Percentiles rank a stretch among this genome's conserved stretches.
Conservation (phyloP, 2,329 filamentous ascomycete genomes). For the Eutypella sp. region DNA sequence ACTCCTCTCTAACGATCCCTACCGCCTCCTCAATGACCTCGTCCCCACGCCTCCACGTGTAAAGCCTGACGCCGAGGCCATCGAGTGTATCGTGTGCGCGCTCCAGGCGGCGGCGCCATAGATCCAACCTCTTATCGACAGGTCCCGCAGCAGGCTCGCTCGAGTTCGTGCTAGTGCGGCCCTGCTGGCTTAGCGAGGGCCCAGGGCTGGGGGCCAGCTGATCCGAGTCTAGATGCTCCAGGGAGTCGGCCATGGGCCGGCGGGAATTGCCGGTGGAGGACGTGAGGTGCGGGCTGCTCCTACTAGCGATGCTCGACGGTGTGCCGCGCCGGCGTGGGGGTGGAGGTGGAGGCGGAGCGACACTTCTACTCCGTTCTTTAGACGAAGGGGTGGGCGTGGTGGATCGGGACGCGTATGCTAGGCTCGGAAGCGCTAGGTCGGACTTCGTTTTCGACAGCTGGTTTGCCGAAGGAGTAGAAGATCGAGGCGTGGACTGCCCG, state of each 20-base stretch:
- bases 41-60: conserved; percentile 67
- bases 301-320: conserved; percentile 27
- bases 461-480: conserved; percentile 26
- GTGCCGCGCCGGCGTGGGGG: conserved; percentile 43
- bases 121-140: conserved; percentile 56
- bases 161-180: too few relatives aligned
- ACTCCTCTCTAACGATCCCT: conserved; percentile 54
- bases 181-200: too few relatives aligned
- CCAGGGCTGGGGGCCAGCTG: conserved; percentile 34
- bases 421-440: too few relatives aligned
- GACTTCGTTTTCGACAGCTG: background rate
- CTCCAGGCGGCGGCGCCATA: conserved; percentile 66
- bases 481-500: conserved; percentile 13
- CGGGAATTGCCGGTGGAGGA: conserved; percentile 10
- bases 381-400: conserved; percentile 1
- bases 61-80: conserved; percentile 60
- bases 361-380: conserved; percentile 8
- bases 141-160: conserved; percentile 42
- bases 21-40: conserved; percentile 66
- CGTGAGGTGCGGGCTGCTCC: conserved; percentile 26
- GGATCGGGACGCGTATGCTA: conserved; percentile 25
- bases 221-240: conserved; percentile 35
- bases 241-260: conserved; percentile 31
- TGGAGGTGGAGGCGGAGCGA: conserved; percentile 38
- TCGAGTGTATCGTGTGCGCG: conserved; percentile 59